Evolutionary conservation across 2,329 filamentous ascomycete species (phyloP), one percentile per base, ranked within the genome.

Genomic region (Fusarium sp.): DNA sequence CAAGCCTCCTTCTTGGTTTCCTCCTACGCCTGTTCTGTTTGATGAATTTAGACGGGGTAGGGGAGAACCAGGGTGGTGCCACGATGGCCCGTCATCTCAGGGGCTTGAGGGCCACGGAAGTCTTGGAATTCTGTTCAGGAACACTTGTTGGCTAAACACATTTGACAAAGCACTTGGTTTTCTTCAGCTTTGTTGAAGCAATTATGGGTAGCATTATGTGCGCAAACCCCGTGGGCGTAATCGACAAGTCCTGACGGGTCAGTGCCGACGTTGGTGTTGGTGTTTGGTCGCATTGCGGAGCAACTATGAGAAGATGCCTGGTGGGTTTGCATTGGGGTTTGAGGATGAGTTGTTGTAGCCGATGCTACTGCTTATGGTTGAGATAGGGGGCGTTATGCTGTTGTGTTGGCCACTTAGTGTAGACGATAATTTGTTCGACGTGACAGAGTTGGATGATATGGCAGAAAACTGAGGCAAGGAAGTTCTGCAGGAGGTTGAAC

Each of bases 181-280:
- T 65, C 45, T 14, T 66, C 58, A 21, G 64, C 67, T 18, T 58
- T 58, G 25, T 71, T 62, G 39, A 57, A 62, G 56, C 72, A 74
- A 39, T 69, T 66, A 50, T 74, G 72, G n/a, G 69, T 50, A 37
- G 69, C 43, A 23, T 58, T 69, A 46, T 74, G 72, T 50, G 68
- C 70, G 48, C 72, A 74, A 18, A 74, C 49, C 11, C 62, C 60
- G 27, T 73, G 62, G 41, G 72, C 70, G 23, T 58, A 59, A 39
- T 74, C 54, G 56, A 72, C 63, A n/a, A 64, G 58, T 23, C 21
- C 48, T 41, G 64, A 27, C 25, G 51, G 42, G 21, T 53, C 42
- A 9, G 27, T 25, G 20, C 8, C 25, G 25, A 6, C 8, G 7
- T 58, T 63, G 35, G 21, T 31, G 46, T 17, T 60, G 51, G 13